Percentiles rank a stretch among this genome's conserved stretches.
These are phyloP conservation scores for Capniomyces stellatus DNA, from an alignment of 371 early-diverging fungal genomes.

Conservation along the genomic window DNA sequence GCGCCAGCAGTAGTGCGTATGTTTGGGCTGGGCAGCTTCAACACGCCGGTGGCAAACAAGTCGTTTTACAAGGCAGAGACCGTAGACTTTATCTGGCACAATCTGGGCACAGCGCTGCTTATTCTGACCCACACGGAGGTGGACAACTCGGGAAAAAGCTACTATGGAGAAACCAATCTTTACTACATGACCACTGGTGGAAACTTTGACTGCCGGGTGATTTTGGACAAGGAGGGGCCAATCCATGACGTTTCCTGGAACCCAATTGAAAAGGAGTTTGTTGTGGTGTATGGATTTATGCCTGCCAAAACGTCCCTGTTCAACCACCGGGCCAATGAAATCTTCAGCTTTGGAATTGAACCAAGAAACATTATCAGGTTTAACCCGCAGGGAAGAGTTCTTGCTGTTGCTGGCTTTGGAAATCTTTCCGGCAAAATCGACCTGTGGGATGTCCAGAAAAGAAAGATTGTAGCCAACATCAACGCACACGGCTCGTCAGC, in stretches of 20 bases:
- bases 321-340: constrained; percentile 64
- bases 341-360: constrained; percentile 67
- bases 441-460: constrained; percentile 72
- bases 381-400: constrained; percentile 73
- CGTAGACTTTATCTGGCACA: constrained; percentile 83
- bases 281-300: constrained; percentile 87
- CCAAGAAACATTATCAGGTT: constrained; percentile 75
- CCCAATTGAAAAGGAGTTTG: constrained; percentile 87
- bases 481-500: constrained; percentile 64
- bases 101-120: constrained; percentile 72
- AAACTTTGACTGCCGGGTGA: constrained; percentile 81
- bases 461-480: constrained; percentile 58
- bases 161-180: constrained; percentile 89
- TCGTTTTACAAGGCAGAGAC: constrained; percentile 88
- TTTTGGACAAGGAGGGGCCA: constrained; percentile 76
- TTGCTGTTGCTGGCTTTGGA: constrained; percentile 85
- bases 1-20: constrained; percentile 65
- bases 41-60: constrained; percentile 59
- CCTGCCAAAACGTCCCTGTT: constrained; percentile 83
- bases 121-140: constrained; percentile 87
- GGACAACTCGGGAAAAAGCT: constrained; percentile 84
- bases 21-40: constrained; percentile 57
- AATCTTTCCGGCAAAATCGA: constrained; percentile 87
- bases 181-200: constrained; percentile 81
- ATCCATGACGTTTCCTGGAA: constrained; percentile 92